Base-by-base conservation (phyloP, 2,329 filamentous ascomycete genomes). In the Alternaria incomplexa region DNA sequence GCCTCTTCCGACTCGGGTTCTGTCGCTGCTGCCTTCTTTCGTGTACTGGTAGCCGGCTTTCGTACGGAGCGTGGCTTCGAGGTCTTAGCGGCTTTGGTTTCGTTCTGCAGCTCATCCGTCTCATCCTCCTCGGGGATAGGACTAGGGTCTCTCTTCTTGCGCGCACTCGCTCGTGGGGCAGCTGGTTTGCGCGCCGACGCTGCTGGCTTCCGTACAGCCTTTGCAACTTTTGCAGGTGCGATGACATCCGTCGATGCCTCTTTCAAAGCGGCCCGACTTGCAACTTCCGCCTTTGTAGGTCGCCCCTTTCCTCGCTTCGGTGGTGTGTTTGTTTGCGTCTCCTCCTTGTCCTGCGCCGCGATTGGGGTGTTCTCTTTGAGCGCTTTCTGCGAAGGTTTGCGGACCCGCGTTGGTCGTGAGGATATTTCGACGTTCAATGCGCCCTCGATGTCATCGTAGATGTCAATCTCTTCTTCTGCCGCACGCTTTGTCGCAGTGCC, bases 401-500 rank as follows among this genome's bases (percentile, higher is more conserved):
- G 60, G 22, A 28, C 30, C 28, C 54, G 62, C 11, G 56, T 56
- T 22, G 48, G 40, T 54, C 46, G 43, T 4, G 59, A 56, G n/a
- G 63, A 58, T 36, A 56, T 48, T n/a, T 59, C 26, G 9, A 77
- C 77, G 44, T 78, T 66, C 57, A 81, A 67, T 8, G 80, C 81
- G 28, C 81, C 80, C 48, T 83, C 81, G 36, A 83, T 80, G 56
- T 83, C 81, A 60, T 83, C 81, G 64, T 82, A 83, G 13, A 82
- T 65, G 53, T 81, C 80, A 28, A 75, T 68, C 7, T 77, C 67
- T 22, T 73, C 64, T 9, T 51, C 63, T 45, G 52, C 57, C 22
- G 43, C 57, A 44, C 48, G 47, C 44, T 58, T 65, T 5, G 57
- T 61, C 36, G 60, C 47, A 46, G 60, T 64, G 51, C 66, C 65